These are phyloP conservation scores for Zancudomyces culisetae DNA, from an alignment of 371 early-diverging fungal species.

Conservation along the genomic window DNA sequence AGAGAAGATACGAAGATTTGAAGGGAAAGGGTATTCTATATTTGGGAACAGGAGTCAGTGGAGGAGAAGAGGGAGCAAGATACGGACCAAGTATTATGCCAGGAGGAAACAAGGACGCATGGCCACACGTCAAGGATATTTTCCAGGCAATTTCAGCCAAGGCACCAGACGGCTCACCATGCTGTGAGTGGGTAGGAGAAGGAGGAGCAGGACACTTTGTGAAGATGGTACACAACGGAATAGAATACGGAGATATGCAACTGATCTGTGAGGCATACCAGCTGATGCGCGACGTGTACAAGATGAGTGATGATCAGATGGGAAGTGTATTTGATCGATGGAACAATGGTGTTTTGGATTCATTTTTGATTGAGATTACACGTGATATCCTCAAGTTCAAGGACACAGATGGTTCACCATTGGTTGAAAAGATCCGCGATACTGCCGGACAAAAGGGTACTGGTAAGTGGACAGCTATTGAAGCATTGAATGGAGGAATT, in stretches of 20 bases:
- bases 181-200: slow-evolving; percentile 99
- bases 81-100: slow-evolving; percentile 98
- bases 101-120: slow-evolving; percentile 86
- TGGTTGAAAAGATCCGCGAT: slow-evolving; percentile 92
- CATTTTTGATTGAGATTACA: slow-evolving; percentile 94
- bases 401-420: slow-evolving; percentile 61
- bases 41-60: slow-evolving; percentile 97
- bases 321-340: slow-evolving; percentile 72
- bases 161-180: slow-evolving; percentile 61
- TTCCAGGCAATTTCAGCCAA: slow-evolving; percentile 91
- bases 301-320: slow-evolving; percentile 68
- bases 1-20: slow-evolving; percentile 71
- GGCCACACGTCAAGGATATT: slow-evolving; percentile 82
- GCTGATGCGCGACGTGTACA: slow-evolving; percentile 70
- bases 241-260: slow-evolving; percentile 99
- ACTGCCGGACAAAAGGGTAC: slow-evolving; percentile 98
- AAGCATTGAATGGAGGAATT: slow-evolving; percentile 80
- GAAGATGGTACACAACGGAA: slow-evolving; percentile 99
- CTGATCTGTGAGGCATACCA: slow-evolving; percentile 94
- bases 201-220: slow-evolving; percentile 98
- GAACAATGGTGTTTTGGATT: slow-evolving; percentile 90
- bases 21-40: slow-evolving; percentile 79
- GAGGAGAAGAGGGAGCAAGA: slow-evolving; percentile 99
- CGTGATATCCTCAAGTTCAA: slow-evolving; percentile 80
- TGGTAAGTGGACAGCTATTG: slow-evolving; percentile 95